Evolutionary conservation across 352 stramenopile species (phyloP), one percentile per base, ranked within the genome.

Genomic region (Phytophthora sp.): DNA sequence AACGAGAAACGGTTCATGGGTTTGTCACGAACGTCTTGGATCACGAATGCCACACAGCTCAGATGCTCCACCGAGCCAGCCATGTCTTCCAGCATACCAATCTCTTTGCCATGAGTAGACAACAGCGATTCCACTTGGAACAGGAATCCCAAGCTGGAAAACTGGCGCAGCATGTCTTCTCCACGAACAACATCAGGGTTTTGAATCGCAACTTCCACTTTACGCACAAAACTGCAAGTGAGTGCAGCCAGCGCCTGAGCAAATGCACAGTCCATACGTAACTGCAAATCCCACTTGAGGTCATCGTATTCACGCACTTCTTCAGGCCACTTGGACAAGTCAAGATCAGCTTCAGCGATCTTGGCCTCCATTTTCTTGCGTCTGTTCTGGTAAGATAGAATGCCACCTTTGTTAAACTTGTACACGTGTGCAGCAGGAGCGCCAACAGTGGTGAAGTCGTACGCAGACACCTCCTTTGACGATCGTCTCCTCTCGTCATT

Each of bases 61-160:
- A 98, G 45, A 54, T 92, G 82, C 27, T 91, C 85, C 8, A 96
- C 67, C 0, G 91, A 62, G 12, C 84, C 91, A 7, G 80, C 83
- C 79, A 98, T 92, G 71, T 98, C 92, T 73, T 97, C 83, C 11
- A 99, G 77, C 96, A 99, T 99, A 23, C 92, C 93, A 26, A 98
- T 89, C 66, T 99, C 96, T 60, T 98, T 98, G 48, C 96, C 95
- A 42, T 97, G 92, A 5, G 96, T 97, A 62, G 87, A 98, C 5
- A 99, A 64, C 15, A 99, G 74, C 3, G 93, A 97, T 68, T 99
- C 95, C 41, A 98, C 83, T 5, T 96, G 86, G 64, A 95, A 96
- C 5, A 96, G 69, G 42, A 92, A 96, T 9, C 88, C 88, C 13
- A 96, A 52, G n/a, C 74, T 90, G 12, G 83, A 93, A 53, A 94